These are phyloP conservation scores for Marasmius sp. DNA, from an alignment of 1,284 basidiomycete species.

Conservation along the genomic window DNA sequence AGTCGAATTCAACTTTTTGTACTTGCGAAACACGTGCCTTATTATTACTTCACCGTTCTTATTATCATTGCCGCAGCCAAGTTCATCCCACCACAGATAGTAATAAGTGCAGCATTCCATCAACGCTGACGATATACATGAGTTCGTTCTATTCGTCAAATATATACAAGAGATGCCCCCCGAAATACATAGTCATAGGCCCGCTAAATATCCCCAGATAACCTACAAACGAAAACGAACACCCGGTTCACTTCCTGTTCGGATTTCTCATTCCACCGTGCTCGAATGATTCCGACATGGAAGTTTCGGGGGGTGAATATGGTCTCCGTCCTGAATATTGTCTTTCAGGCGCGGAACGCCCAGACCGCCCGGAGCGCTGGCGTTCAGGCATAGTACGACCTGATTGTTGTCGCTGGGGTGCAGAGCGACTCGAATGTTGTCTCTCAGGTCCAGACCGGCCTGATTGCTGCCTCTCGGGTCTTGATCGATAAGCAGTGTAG, in stretches of 20 bases:
- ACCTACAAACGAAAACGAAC: conserved; percentile 16
- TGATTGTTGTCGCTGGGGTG: not conserved
- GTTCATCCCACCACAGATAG: no score
- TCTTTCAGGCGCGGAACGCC: conserved; percentile 13
- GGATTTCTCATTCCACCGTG: conserved; percentile 47
- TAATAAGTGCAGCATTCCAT: no score
- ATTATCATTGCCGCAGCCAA: not conserved
- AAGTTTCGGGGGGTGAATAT: conserved; percentile 32
- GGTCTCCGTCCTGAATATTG: conserved; percentile 20
- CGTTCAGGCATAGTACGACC: not conserved
- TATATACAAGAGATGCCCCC: not conserved
- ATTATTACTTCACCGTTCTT: not conserved
- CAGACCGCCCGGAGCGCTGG: not conserved
- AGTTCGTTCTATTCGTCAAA: not conserved
- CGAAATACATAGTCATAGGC: not conserved
- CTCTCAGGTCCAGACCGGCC: conserved; percentile 6
- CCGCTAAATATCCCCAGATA: conserved; percentile 14
- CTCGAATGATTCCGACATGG: conserved; percentile 40
- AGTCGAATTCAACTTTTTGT: not conserved
- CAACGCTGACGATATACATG: not conserved
- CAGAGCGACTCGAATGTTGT: not conserved
- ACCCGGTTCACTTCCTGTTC: conserved; percentile 21
- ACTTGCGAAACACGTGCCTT: not conserved
- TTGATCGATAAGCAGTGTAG: not conserved
- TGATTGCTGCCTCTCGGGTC: conserved; percentile 1